phyloP scores from a whole-genome alignment of 495 filamentous ascomycete species.

The Podospora anserina region DNA sequence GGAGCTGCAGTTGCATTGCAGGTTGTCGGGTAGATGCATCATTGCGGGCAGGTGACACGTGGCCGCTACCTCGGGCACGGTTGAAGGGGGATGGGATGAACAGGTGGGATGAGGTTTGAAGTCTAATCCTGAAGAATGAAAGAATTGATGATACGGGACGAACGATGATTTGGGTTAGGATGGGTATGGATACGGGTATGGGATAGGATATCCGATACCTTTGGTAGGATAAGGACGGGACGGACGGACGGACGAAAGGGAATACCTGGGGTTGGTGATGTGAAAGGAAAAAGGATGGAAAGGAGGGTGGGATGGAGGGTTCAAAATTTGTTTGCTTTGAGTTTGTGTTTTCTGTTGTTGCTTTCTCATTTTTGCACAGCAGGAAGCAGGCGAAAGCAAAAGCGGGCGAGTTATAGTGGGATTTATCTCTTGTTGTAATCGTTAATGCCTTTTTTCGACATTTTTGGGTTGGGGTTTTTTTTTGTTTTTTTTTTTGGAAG shows the following conservation, averaged over 20 bases:
- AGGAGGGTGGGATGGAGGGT: neutral
- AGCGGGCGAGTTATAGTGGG: neutral
- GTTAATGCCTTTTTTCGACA: neutral
- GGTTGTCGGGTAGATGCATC: neutral
- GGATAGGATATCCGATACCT: neutral
- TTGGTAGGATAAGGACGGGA: neutral
- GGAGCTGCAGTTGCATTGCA: neutral
- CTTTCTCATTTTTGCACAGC: neutral
- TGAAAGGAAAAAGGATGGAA: neutral
- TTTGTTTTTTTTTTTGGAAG: neutral
- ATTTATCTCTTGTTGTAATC: neutral
- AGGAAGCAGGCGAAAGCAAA: neutral
- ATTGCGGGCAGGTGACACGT: neutral
- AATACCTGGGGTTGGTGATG: neutral
- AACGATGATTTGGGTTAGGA: neutral
- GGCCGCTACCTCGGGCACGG: too few species aligned
- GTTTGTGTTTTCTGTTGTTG: neutral
- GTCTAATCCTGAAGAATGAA: too few species aligned
- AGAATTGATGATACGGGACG: too few species aligned
- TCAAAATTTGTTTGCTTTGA: neutral
- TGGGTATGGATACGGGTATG: neutral
- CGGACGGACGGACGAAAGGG: neutral
- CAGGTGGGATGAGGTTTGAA: too few species aligned
- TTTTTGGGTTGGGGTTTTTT: too few species aligned
- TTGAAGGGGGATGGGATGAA: neutral